These are phyloP conservation scores for Cryptococcus jaspeensis DNA, from an alignment of 1,284 basidiomycete genomes.

Conservation along the genomic window DNA sequence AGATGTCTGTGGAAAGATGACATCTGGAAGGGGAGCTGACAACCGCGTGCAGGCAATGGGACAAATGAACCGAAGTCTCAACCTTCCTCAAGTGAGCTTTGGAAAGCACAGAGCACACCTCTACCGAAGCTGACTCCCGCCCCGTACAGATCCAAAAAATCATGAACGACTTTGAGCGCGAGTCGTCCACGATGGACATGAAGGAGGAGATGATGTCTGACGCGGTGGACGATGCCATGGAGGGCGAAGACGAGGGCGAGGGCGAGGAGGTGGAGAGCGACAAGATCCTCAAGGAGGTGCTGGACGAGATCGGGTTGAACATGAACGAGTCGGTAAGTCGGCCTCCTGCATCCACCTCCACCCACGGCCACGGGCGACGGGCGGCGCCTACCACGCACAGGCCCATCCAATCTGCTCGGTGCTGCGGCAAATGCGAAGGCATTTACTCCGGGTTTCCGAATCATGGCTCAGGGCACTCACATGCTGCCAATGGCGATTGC, in stretches of 20 bases:
- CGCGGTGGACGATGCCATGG: constrained; percentile 97
- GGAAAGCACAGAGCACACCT: not conserved
- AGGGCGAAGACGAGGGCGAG: constrained; percentile 85
- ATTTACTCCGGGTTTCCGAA: not conserved
- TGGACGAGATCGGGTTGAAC: constrained; percentile 95
- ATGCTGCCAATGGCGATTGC: not conserved
- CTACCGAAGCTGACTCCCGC: not conserved
- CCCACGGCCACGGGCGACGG: too few relatives aligned
- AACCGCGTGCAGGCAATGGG: constrained; percentile 79
- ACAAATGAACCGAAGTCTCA: constrained; percentile 93
- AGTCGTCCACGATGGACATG: constrained; percentile 99
- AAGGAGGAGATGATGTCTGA: constrained; percentile 99
- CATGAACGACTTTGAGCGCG: constrained; percentile 97
- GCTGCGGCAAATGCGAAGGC: not conserved
- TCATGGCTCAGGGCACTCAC: not conserved
- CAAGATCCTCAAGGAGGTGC: constrained; percentile 90
- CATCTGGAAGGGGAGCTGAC: not conserved
- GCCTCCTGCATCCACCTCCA: not conserved
- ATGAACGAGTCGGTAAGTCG: constrained; percentile 79
- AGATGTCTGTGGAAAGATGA: too few relatives aligned
- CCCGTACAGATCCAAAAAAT: constrained; percentile 78
- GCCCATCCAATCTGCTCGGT: not conserved
- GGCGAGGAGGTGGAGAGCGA: constrained; percentile 87
- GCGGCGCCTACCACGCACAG: not conserved
- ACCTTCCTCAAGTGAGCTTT: constrained; percentile 65